Conservation (phyloP, 805 yeast genomes). For the Wickerhamomyces queroliae region DNA sequence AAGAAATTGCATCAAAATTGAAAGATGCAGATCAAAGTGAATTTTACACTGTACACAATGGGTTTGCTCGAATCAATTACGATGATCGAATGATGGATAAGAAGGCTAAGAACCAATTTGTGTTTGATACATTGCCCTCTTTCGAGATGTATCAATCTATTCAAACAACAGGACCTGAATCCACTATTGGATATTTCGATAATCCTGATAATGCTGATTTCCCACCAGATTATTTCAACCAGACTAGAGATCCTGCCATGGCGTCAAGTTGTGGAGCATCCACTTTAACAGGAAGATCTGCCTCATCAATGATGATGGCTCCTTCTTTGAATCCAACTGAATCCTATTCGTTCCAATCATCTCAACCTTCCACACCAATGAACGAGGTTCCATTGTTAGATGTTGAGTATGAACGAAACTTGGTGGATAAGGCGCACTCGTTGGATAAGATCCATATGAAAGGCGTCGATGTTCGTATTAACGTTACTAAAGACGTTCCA, state of each 20-base stretch:
- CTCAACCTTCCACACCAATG: no score
- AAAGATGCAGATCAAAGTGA: neutral
- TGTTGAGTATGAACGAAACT: constrained; percentile 31
- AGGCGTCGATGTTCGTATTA: constrained; percentile 43
- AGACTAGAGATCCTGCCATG: constrained; percentile 2
- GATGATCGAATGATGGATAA: neutral
- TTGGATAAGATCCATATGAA: constrained; percentile 35
- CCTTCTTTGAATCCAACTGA: neutral
- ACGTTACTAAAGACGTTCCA: constrained; percentile 46
- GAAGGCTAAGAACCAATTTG: neutral
- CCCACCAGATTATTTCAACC: constrained; percentile 15
- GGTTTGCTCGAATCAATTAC: neutral
- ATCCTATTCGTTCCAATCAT: no score
- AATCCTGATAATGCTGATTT: constrained; percentile 24
- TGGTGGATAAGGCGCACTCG: constrained; percentile 45
- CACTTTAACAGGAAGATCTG: neutral
- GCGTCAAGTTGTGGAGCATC: no score
- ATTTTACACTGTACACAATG: neutral
- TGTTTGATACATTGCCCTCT: constrained; percentile 36
- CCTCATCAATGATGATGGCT: neutral
- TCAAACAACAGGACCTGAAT: constrained; percentile 28
- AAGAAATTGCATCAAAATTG: neutral
- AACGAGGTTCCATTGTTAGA: neutral
- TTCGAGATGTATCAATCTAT: constrained; percentile 43
- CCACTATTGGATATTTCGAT: constrained; percentile 24